These are phyloP conservation scores for Agrostemma githago DNA, from an alignment of 148 eudicot species.

Conservation along the genomic window DNA sequence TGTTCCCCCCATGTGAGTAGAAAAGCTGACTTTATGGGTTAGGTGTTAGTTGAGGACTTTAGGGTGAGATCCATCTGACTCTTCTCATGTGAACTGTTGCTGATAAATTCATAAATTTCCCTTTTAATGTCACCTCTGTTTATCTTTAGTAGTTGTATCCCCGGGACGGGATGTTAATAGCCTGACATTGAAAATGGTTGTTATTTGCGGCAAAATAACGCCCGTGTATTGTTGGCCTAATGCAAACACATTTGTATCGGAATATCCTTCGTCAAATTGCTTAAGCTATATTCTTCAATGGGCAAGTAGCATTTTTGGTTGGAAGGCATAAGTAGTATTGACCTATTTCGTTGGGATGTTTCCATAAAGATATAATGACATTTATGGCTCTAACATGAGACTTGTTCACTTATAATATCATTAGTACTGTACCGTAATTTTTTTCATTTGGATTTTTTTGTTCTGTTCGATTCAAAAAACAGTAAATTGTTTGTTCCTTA, in stretches of 20 bases:
- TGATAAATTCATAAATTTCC: not conserved
- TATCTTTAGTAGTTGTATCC: conserved; percentile 10
- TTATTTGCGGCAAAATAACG: not conserved
- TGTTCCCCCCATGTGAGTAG: conserved; percentile 21
- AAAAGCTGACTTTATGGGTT: conserved; percentile 19
- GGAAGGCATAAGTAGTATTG: conserved; percentile 10
- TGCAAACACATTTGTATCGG: conserved; percentile 8
- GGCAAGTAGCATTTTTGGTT: not conserved
- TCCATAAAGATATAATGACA: conserved; percentile 9
- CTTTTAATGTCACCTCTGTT: not conserved
- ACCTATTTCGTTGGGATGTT: not conserved
- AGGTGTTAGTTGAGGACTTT: conserved; percentile 10
- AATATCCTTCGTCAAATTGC: not conserved
- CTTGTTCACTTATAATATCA: not conserved
- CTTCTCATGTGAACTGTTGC: not conserved
- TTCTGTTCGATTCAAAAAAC: not conserved
- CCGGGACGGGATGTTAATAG: not conserved
- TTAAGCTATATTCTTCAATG: conserved; percentile 3
- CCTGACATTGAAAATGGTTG: conserved; percentile 7
- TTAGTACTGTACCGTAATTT: not conserved
- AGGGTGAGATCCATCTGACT: not conserved
- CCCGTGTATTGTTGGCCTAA: not conserved
- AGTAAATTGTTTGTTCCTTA: not conserved
- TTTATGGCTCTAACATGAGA: conserved; percentile 4
- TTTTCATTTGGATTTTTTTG: not conserved